Base-by-base conservation (phyloP, 164 flowering plant species). In the Vitis labrusca region DNA sequence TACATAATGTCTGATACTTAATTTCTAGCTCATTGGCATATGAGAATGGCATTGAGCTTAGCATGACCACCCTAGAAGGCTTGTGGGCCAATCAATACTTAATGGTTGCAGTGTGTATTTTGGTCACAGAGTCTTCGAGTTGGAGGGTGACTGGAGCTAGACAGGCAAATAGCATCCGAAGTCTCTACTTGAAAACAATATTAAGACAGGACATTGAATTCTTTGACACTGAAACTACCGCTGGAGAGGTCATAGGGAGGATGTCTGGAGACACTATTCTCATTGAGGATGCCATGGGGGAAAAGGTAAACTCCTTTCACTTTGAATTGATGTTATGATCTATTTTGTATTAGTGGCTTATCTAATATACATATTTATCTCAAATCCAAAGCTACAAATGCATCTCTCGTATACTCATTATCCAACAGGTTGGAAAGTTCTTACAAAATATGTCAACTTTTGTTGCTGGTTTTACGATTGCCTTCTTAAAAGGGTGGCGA, bases 351-450 rank as follows among this genome's bases (percentile, higher is more conserved):
- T 32, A 50, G 3, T 1, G 23, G 11, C 17, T 17, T 37, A 1
- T 56, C 27, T 17, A 9, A 23, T 23, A 23, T 0, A 23, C 27
- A 23, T 17, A 51, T 3, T 51, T 15, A 17, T 11, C 27, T 66
- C n/a, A 13, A 57, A 47, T 51, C 5, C 27, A 23, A 23, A 23
- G 27, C 27, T 1, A 23, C 27, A 23, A 1, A 23, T 23, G 27
- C 27, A 23, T 23, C 27, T 23, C 27, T 23, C 27, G 1, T 23
- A 23, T 23, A 23, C 27, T 23, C 27, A 23, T 17, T 16, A 44
- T 19, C 16, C 7, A 3, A 56, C 51, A 74, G 74, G 78, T 70
- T 59, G 78, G 74, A 15, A 75, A 66, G 63, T 75, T 70, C 68
- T 66, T 75, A 54, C 74, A 75, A 37, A 66, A 66, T 3, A 61